Percentiles rank a stretch among this genome's conserved stretches.
Conservation (phyloP, 176 grass and related monocot genomes). For the Echinochloa phyllopogon region DNA sequence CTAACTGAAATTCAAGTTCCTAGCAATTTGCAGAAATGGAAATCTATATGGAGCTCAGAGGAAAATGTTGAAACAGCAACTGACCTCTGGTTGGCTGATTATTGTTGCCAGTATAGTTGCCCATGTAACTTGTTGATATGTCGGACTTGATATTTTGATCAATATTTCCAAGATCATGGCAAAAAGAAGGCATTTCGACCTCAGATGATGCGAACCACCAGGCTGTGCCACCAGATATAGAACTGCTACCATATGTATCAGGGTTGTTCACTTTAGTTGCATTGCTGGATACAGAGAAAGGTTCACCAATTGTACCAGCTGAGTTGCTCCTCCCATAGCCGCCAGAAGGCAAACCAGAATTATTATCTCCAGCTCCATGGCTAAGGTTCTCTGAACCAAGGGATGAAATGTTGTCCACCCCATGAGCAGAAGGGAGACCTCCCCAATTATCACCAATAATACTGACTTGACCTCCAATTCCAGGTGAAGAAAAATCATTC, state of each 20-base stretch:
- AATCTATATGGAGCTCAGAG: conserved; percentile 1
- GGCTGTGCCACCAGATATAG: conserved; percentile 64
- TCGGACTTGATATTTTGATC: conserved; percentile 53
- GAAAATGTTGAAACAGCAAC: conserved; percentile 44
- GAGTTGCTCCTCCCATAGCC: conserved; percentile 57
- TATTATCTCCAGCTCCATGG: conserved; percentile 50
- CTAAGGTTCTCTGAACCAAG: conserved; percentile 49
- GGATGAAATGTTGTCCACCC: conserved; percentile 49
- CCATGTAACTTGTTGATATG: conserved; percentile 58
- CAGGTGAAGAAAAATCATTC: conserved; percentile 64
- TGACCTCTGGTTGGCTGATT: conserved; percentile 79
- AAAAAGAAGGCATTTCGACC: conserved; percentile 62
- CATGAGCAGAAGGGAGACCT: conserved; percentile 54
- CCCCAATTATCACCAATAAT: conserved; percentile 52
- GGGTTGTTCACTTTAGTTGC: conserved; percentile 54
- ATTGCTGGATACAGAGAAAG: conserved; percentile 58
- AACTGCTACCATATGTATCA: conserved; percentile 57
- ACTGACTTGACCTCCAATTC: conserved; percentile 48
- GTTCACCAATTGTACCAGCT: conserved; percentile 60
- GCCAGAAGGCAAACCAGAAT: conserved; percentile 52
- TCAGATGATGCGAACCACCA: conserved; percentile 72
- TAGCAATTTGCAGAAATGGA: not conserved
- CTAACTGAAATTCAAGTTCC: too few relatives aligned
- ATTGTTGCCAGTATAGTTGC: conserved; percentile 64
- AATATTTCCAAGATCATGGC: conserved; percentile 66